Evolutionary conservation across 2,329 filamentous ascomycete species (phyloP).

Genomic region (Sordariomycetes sp.): DNA sequence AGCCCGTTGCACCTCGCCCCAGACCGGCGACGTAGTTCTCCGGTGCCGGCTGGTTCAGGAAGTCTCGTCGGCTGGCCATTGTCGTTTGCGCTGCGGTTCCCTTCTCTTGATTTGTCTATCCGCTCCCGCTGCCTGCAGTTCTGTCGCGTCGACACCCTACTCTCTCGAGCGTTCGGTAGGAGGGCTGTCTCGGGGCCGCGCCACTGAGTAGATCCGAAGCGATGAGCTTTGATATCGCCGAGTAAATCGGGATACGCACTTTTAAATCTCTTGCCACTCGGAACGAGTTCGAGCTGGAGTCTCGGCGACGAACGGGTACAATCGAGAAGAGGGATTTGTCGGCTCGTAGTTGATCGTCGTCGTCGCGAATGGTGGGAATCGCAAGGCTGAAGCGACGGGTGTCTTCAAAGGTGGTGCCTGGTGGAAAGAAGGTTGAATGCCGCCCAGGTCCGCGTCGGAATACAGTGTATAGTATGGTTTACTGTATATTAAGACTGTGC

Average conservation of each 20-base stretch:
- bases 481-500: too few species aligned
- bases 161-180: background rate
- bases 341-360: background rate
- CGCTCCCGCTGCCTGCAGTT: background rate
- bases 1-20: slow-evolving; percentile 93
- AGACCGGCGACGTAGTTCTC: slow-evolving; percentile 93
- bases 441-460: background rate
- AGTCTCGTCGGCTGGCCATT: slow-evolving; percentile 64
- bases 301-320: background rate
- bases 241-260: background rate
- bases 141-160: background rate
- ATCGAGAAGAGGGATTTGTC: background rate
- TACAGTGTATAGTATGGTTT: too few species aligned
- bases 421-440: background rate
- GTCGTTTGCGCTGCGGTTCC: background rate
- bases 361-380: background rate
- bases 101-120: background rate
- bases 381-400: background rate
- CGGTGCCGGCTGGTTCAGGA: slow-evolving; percentile 74
- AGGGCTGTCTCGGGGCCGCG: background rate
- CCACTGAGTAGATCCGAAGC: background rate
- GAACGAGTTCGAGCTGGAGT: background rate
- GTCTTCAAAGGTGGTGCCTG: background rate
- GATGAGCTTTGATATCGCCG: background rate
- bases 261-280: background rate